Percentiles rank a stretch among this genome's conserved stretches.
Evolutionary conservation across 2,329 filamentous ascomycete genomes (phyloP).

Genomic region (Tolypocladium sp.): DNA sequence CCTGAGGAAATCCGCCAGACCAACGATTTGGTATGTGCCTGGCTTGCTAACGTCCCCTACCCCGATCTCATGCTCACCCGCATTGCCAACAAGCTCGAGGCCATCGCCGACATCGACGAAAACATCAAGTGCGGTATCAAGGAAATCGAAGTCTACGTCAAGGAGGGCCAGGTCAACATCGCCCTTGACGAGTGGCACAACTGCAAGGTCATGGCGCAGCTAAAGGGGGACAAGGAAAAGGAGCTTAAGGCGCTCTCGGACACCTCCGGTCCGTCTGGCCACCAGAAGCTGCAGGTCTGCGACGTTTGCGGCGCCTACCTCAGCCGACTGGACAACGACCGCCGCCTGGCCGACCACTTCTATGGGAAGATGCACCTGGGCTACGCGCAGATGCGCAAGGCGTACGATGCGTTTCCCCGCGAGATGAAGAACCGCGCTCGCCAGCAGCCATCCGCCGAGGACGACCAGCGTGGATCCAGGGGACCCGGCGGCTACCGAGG

Average conservation of each 20-base stretch:
- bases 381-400: conserved; percentile 97
- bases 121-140: conserved; percentile 75
- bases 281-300: conserved; percentile 97
- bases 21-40: conserved; percentile 56
- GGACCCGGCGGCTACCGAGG: conserved; percentile 47
- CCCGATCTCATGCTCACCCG: fast-evolving
- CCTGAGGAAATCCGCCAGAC: conserved; percentile 96
- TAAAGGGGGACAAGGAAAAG: conserved; percentile 75
- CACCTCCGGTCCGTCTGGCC: conserved; percentile 83
- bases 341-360: conserved; percentile 90
- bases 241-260: conserved; percentile 87
- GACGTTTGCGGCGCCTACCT: conserved; percentile 97
- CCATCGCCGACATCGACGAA: conserved; percentile 70
- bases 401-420: conserved; percentile 75
- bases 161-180: conserved; percentile 53
- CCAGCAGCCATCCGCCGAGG: conserved; percentile 39
- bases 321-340: conserved; percentile 85
- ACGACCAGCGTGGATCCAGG: conserved; percentile 34
- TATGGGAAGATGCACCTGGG: conserved; percentile 99
- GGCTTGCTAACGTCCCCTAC: not conserved
- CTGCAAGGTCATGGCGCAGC: conserved; percentile 68
- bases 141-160: conserved; percentile 47
- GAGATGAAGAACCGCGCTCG: conserved; percentile 69
- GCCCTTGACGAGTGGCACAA: conserved; percentile 85
- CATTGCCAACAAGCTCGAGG: conserved; percentile 47